These are phyloP conservation scores for Coemansia sp. DNA, from an alignment of 192 early-diverging fungal species.

Conservation along the genomic window DNA sequence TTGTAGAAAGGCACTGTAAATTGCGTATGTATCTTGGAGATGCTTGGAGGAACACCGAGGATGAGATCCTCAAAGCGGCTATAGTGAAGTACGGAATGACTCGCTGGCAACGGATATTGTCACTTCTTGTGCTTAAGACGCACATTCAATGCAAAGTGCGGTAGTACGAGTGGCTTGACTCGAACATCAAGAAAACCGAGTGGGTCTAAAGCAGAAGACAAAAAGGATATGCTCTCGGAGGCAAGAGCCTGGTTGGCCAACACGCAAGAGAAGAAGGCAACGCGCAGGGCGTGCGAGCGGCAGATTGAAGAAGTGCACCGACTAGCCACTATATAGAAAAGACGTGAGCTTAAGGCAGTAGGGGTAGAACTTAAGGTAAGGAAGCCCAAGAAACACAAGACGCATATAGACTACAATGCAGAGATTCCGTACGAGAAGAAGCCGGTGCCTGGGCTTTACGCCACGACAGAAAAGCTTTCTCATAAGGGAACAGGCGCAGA, in stretches of 20 bases:
- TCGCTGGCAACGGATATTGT: conserved; percentile 98
- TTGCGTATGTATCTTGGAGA: conserved; percentile 66
- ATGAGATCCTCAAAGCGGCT: conserved; percentile 95
- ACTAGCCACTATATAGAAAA: conserved; percentile 86
- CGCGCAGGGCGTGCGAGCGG: conserved; percentile 96
- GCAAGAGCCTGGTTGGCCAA: conserved; percentile 98
- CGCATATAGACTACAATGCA: conserved; percentile 89
- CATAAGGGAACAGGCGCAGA: conserved; percentile 58
- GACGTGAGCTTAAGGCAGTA: conserved; percentile 93
- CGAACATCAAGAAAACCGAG: conserved; percentile 98
- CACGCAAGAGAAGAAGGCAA: conserved; percentile 99
- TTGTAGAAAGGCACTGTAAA: conserved; percentile 13
- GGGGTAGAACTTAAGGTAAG: conserved; percentile 82
- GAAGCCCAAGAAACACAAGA: conserved; percentile 65
- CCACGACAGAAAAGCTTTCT: conserved; percentile 82
- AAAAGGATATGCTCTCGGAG: conserved; percentile 99
- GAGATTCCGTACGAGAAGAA: conserved; percentile 94
- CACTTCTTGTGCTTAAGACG: conserved; percentile 89
- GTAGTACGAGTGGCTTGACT: conserved; percentile 99
- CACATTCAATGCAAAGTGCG: conserved; percentile 99
- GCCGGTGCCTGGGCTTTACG: conserved; percentile 88
- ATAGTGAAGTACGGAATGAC: conserved; percentile 99
- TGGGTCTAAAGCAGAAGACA: conserved; percentile 99
- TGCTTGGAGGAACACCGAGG: conserved; percentile 99
- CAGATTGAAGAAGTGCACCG: conserved; percentile 95